A percentile compares a stretch with the other conserved stretches of the same genome.
Evolutionary conservation across 805 yeast species (phyloP).

Genomic region (Yarrowia sp.): DNA sequence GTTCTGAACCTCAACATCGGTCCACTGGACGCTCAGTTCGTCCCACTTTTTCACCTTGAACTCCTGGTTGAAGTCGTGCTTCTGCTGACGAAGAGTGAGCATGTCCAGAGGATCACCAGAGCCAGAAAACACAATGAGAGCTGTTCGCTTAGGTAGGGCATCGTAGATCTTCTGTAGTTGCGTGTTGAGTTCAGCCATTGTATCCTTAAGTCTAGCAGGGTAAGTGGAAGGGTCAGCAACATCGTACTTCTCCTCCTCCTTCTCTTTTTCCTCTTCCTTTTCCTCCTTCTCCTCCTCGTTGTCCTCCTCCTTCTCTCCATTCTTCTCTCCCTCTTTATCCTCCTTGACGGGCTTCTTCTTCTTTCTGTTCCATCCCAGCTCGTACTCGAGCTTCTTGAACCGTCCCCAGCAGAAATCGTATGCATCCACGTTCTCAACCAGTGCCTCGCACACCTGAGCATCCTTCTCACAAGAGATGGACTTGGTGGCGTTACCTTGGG

Average conservation of each 20-base stretch:
- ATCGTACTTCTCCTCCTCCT: constrained; percentile 25
- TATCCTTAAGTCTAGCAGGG: constrained; percentile 40
- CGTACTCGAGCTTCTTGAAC: constrained; percentile 65
- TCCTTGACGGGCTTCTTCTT: constrained; percentile 41
- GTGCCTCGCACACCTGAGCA: constrained; percentile 60
- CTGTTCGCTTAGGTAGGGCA: constrained; percentile 62
- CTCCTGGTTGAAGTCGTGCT: constrained; percentile 55
- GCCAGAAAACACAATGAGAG: constrained; percentile 68
- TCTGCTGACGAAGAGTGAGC: constrained; percentile 55
- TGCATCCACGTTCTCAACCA: constrained; percentile 51
- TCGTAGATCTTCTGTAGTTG: constrained; percentile 60
- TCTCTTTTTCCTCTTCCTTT: neutral
- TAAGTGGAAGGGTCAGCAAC: neutral
- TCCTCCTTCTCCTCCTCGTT: constrained; percentile 1
- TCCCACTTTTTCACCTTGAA: constrained; percentile 56
- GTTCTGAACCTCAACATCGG: constrained; percentile 55
- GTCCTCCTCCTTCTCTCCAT: constrained; percentile 24
- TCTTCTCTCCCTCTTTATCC: constrained; percentile 15
- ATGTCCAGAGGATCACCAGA: constrained; percentile 63
- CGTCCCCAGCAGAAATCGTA: constrained; percentile 62
- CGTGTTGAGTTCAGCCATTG: constrained; percentile 52
- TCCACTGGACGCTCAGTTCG: constrained; percentile 60
- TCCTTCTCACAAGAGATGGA: constrained; percentile 62
- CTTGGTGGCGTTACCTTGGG: constrained; percentile 49
- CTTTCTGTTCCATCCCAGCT: constrained; percentile 48